Evolutionary conservation across 305 asterid species (phyloP).

Genomic region (Solanum hybrid): DNA sequence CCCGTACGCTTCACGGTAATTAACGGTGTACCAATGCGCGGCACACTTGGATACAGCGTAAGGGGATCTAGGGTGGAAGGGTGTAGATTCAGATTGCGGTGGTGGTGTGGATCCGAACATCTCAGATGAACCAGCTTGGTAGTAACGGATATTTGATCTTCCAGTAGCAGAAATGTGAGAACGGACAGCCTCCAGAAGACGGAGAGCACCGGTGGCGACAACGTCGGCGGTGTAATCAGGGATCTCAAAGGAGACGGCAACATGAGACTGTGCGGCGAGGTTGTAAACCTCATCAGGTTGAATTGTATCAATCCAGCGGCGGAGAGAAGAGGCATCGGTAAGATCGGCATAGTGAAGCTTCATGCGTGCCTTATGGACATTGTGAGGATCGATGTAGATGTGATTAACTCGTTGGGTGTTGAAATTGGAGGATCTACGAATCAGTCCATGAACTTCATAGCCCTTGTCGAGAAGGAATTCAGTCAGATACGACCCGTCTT

Average conservation of each 20-base stretch:
- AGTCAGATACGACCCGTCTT: conserved; percentile 92
- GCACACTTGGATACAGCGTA: conserved; percentile 93
- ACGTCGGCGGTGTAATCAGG: conserved; percentile 98
- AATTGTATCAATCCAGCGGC: conserved; percentile 94
- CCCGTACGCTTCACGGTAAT: conserved; percentile 91
- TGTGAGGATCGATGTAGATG: conserved; percentile 98
- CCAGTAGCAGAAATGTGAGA: conserved; percentile 82
- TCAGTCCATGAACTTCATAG: conserved; percentile 91
- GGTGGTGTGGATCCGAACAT: conserved; percentile 99
- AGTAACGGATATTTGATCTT: conserved; percentile 57
- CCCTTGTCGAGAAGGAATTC: conserved; percentile 75
- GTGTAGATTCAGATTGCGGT: conserved; percentile 71
- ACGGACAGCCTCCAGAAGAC: conserved; percentile 88
- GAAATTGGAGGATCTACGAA: conserved; percentile 95
- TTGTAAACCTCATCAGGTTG: conserved; percentile 94
- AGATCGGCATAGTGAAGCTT: conserved; percentile 99
- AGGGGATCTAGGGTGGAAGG: conserved; percentile 95
- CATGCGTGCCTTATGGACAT: conserved; percentile 74
- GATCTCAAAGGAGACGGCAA: conserved; percentile 96
- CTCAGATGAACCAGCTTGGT: conserved; percentile 97
- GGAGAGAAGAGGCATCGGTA: conserved; percentile 94
- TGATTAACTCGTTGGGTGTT: conserved; percentile 96
- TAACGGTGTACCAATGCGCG: conserved; percentile 98
- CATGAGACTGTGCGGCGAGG: conserved; percentile 98
- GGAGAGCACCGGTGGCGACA: conserved; percentile 95